Evolutionary conservation across 2,329 filamentous ascomycete genomes (phyloP).

Genomic region (Ilyonectria mors-panacis): DNA sequence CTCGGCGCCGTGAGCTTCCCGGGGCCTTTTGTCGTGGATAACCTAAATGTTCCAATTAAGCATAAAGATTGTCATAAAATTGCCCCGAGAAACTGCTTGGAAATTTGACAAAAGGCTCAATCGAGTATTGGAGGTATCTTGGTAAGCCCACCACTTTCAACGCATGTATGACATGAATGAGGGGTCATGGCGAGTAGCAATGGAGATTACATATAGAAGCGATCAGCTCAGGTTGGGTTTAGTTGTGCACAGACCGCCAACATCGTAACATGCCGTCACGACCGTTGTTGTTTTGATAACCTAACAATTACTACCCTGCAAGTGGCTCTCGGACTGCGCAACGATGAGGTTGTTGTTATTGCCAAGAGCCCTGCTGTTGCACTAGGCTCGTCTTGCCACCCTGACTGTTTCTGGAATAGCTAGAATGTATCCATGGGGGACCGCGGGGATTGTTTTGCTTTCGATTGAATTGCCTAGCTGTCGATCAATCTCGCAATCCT

Average conservation of each 20-base stretch:
- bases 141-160: neutral
- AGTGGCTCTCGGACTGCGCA: too few species aligned
- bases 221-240: neutral
- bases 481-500: neutral
- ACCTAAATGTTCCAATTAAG: neutral
- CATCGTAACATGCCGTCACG: neutral
- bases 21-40: neutral
- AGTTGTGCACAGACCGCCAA: neutral
- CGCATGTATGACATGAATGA: neutral
- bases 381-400: neutral
- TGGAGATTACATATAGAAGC: neutral
- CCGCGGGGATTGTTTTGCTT: neutral
- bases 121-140: neutral
- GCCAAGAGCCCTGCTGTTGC: constrained; percentile 1
- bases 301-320: constrained; percentile 1
- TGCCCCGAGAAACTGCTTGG: neutral
- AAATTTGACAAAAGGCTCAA: neutral
- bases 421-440: neutral
- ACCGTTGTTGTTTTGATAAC: neutral
- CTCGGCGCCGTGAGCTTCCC: constrained; percentile 5
- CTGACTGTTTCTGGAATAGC: neutral
- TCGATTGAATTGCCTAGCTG: neutral
- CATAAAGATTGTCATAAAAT: neutral
- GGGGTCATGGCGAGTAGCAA: neutral
- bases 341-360: neutral